Conservation (phyloP, 768 basidiomycete species). For the Phanerochaete sordida region DNA sequence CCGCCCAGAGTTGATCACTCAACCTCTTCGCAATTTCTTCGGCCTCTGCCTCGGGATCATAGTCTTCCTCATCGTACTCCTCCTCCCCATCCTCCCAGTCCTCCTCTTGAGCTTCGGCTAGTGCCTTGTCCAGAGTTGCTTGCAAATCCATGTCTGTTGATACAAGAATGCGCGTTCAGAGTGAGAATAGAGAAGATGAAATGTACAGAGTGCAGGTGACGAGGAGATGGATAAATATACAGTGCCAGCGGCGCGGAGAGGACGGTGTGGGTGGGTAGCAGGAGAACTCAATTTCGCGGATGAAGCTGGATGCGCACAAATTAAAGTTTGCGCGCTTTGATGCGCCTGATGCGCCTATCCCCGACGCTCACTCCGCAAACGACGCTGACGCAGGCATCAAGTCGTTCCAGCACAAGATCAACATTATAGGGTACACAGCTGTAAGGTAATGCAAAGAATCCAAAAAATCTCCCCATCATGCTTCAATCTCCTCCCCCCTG, state of each 20-base stretch:
- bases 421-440: no score
- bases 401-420: no score
- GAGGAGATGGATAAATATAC: no score
- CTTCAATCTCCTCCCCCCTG: neutral
- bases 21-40: slow-evolving; percentile 71
- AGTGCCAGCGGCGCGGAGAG: no score
- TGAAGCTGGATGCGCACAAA: neutral
- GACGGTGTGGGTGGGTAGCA: no score
- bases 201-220: no score
- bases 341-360: neutral
- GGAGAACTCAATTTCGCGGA: no score
- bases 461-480: no score
- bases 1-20: slow-evolving; percentile 76
- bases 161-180: neutral
- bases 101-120: slow-evolving; percentile 4
- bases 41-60: slow-evolving; percentile 71
- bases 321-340: neutral
- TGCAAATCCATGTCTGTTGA: neutral
- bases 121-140: neutral
- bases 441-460: no score
- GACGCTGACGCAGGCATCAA: no score
- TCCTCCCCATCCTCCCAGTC: slow-evolving; percentile 45
- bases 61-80: slow-evolving; percentile 54
- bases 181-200: neutral
- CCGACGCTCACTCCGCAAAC: neutral